Conservation (phyloP, 768 basidiomycete species). For the Nidularia sp. region DNA sequence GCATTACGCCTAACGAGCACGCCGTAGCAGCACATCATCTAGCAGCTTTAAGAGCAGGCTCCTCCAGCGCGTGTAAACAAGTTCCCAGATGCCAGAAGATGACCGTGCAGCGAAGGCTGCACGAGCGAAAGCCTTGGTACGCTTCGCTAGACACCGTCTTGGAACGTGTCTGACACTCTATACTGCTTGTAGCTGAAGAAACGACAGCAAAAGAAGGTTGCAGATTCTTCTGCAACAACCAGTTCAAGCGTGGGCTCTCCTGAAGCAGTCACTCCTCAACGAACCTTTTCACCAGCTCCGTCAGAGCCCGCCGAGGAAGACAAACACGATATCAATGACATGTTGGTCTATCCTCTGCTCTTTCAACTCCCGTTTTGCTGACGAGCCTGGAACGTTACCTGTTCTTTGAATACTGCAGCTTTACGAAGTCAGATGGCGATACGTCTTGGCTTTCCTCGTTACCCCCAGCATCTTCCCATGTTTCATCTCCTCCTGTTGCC, state of each 20-base stretch:
- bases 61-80: no score
- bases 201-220: constrained; percentile 69
- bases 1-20: no score
- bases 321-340: constrained; percentile 52
- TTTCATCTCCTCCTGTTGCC: constrained; percentile 16
- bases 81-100: constrained; percentile 71
- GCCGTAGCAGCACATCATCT: no score
- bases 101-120: constrained; percentile 82
- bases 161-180: background rate
- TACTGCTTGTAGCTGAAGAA: constrained; percentile 70
- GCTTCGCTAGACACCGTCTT: constrained; percentile 10
- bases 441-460: constrained; percentile 60
- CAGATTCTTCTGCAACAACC: constrained; percentile 26
- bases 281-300: constrained; percentile 49
- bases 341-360: constrained; percentile 48
- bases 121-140: constrained; percentile 78
- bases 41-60: no score
- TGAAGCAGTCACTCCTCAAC: constrained; percentile 29
- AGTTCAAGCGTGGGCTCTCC: no score
- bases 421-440: constrained; percentile 44
- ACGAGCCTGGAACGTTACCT: background rate
- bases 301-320: constrained; percentile 34
- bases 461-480: constrained; percentile 37
- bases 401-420: constrained; percentile 19
- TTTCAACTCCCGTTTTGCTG: no score